phyloP scores from a whole-genome alignment of 495 filamentous ascomycete species.

The Aspergillus homomorphus region DNA sequence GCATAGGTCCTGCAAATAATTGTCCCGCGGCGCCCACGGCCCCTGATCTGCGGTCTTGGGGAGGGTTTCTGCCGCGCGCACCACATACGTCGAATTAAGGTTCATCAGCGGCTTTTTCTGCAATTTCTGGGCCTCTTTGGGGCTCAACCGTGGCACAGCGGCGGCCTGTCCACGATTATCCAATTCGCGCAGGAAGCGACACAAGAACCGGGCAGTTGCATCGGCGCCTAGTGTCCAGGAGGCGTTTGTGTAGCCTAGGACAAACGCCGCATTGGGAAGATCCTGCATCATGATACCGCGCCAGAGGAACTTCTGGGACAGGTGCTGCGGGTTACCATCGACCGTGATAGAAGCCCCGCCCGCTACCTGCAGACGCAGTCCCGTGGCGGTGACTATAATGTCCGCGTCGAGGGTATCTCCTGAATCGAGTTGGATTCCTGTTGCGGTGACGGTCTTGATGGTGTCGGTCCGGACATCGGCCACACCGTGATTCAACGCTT shows the following conservation, averaged over 20 bases:
- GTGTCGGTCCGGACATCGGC: conserved; percentile 63
- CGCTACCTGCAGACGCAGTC: conserved; percentile 56
- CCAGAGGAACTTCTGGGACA: conserved; percentile 52
- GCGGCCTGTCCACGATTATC: conserved; percentile 36
- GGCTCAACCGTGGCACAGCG: conserved; percentile 38
- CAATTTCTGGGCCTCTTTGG: conserved; percentile 27
- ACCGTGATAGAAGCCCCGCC: conserved; percentile 50
- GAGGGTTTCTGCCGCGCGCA: conserved; percentile 32
- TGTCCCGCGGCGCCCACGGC: conserved; percentile 54
- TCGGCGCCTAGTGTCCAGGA: conserved; percentile 62
- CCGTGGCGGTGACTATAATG: conserved; percentile 74
- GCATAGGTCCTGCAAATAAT: conserved; percentile 53
- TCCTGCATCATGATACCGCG: conserved; percentile 59
- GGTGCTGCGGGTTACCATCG: conserved; percentile 50
- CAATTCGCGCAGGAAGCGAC: conserved; percentile 43
- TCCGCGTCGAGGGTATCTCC: conserved; percentile 61
- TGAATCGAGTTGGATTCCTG: conserved; percentile 54
- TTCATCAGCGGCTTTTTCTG: conserved; percentile 40
- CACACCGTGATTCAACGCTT: conserved; percentile 53
- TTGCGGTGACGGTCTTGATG: conserved; percentile 60
- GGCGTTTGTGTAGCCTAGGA: conserved; percentile 57
- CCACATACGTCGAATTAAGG: conserved; percentile 52
- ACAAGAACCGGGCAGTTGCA: conserved; percentile 45
- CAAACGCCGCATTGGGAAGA: conserved; percentile 53
- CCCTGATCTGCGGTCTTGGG: conserved; percentile 46